Conservation (phyloP, 106 monocot genomes). For the Dendrobium huoshanense region DNA sequence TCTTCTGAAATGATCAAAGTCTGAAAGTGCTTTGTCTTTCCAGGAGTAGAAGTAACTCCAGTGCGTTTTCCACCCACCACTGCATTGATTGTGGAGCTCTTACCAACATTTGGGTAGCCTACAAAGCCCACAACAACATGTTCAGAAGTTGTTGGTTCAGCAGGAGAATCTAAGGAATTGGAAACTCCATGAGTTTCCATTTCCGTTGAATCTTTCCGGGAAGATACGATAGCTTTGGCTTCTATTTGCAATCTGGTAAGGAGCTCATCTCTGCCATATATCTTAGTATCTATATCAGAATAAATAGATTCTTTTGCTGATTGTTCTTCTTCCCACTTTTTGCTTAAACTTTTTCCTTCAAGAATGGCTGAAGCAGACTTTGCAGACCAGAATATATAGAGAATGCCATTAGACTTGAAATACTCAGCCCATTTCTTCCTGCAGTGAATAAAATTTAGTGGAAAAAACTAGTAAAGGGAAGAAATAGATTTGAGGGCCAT, state of each 20-base stretch:
- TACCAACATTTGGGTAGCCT: conserved; percentile 96
- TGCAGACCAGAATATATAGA: conserved; percentile 92
- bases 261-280: conserved; percentile 72
- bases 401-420: conserved; percentile 58
- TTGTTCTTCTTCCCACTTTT: conserved; percentile 23
- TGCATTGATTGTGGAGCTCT: conserved; percentile 96
- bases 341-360: conserved; percentile 51
- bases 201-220: conserved; percentile 13
- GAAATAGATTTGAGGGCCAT: not conserved
- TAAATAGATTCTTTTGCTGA: conserved; percentile 12
- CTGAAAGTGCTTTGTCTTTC: conserved; percentile 98
- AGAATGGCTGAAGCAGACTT: conserved; percentile 77
- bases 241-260: conserved; percentile 71
- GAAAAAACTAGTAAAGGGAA: not conserved
- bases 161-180: conserved; percentile 14
- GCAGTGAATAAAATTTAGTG: conserved; percentile 14
- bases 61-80: conserved; percentile 80
- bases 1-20: conserved; percentile 86
- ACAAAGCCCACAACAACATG: conserved; percentile 94
- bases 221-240: conserved; percentile 52
- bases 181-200: conserved; percentile 4
- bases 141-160: conserved; percentile 17
- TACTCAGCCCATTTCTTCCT: conserved; percentile 85
- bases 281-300: conserved; percentile 47
- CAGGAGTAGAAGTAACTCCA: conserved; percentile 92